Evolutionary conservation across 208 protist species (phyloP), one percentile per base, ranked within the genome.

Genomic region (Strigomonas galati): DNA sequence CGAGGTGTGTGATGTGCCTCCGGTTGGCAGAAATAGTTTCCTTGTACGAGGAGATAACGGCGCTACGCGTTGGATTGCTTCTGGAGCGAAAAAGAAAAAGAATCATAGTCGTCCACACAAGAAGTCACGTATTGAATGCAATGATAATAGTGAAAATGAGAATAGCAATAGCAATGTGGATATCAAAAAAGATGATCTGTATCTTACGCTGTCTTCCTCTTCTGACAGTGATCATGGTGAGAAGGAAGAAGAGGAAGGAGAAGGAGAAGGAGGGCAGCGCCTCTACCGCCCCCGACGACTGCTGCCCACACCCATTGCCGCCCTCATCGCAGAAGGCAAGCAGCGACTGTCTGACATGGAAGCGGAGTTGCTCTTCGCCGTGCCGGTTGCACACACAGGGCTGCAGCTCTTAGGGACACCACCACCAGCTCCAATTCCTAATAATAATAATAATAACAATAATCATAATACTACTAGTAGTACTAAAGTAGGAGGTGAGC

Each of bases 21-120:
- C 68, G 7, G 15, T 35, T 1, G 57, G 40, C 24, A 24, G 55
- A 7, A 17, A 66, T n/a, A 81, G 77, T 48, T 84, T 89, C 72
- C 72, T 89, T 61, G 60, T 89, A 24, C 67, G 76, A 28, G 84
- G 87, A 19, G 87, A 93, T 57, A 74, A 83, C 59, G 87, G 87
- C 12, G 62, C 58, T 17, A 70, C 76, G 37, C 74, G 82, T 17
- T 90, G 87, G 83, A 65, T 91, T 65, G 57, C 2, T 31, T 77
- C 43, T 24, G 67, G 10, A 43, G 49, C 32, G 57, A 17, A 26
- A 54, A 55, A 40, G 68, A 28, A 19, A 31, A 49, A 30, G 26
- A 21, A 23, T 15, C 7, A 9, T 26, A 30, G 67, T 24, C 9
- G 56, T 10, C 24, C 6, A 7, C 23, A 15, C 56, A 46, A 0